Conservation (phyloP, 2,329 filamentous ascomycete species). For the Seiridium cupressi region DNA sequence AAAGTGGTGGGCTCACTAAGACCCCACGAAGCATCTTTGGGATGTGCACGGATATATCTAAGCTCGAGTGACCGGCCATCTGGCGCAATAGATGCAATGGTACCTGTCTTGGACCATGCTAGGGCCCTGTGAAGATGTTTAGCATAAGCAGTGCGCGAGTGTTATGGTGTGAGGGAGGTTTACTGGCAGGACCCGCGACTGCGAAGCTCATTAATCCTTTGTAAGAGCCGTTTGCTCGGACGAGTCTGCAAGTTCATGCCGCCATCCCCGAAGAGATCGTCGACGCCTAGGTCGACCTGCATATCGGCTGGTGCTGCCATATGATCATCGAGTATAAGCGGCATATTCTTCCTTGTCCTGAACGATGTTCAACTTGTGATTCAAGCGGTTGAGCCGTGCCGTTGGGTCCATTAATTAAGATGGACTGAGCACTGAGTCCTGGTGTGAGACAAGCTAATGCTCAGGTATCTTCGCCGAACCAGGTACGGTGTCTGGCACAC, state of each 20-base stretch:
- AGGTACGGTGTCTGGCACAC: no score
- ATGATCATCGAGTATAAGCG: conserved; percentile 52
- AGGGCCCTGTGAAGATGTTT: conserved; percentile 56
- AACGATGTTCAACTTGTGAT: background rate
- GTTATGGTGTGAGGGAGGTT: conserved; percentile 30
- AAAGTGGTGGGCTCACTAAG: conserved; percentile 70
- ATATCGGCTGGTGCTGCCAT: conserved; percentile 51
- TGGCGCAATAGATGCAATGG: conserved; percentile 75
- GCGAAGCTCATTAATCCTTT: conserved; percentile 75
- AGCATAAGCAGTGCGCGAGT: background rate
- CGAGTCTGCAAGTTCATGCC: conserved; percentile 51
- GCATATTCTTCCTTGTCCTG: conserved; percentile 37
- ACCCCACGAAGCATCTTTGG: conserved; percentile 70
- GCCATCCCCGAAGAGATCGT: conserved; percentile 75
- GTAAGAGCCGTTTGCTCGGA: conserved; percentile 64
- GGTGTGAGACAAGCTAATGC: no score
- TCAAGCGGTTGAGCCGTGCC: background rate
- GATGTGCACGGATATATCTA: conserved; percentile 67
- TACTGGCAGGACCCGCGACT: conserved; percentile 80
- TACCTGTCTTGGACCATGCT: conserved; percentile 85
- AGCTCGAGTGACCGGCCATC: conserved; percentile 72
- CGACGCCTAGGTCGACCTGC: conserved; percentile 56
- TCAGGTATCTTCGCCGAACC: no score
- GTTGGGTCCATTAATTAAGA: no score
- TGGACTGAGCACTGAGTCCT: no score